Base-by-base conservation (phyloP, 495 filamentous ascomycete species). In the Aspergillus incahuasiensis region DNA sequence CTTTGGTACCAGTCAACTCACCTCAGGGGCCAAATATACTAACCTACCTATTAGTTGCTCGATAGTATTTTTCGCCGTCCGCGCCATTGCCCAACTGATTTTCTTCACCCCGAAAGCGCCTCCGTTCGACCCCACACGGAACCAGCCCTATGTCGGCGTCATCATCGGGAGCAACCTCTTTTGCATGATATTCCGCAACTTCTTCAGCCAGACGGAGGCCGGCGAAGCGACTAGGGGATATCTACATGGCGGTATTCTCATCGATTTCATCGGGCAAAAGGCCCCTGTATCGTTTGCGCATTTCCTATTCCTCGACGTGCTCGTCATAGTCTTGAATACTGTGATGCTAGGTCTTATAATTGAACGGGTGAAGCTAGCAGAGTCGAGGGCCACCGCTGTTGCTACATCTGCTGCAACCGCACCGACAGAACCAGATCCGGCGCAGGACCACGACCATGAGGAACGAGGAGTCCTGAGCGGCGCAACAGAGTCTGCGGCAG, bases 201-300 rank as follows among this genome's bases (percentile, higher is more conserved):
- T 87, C 48, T 75, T 81, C 46, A 70, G 79, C 12, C 74, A 80
- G 13, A 85, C 87, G 1, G 74, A 81, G 24, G 89, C 86, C 18
- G 82, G 85, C 52, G 90, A 95, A 70, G 80, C 84, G 32, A 85
- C 86, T 21, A 78, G 90, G 46, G 89, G 86, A 6, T 94, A 95
- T 65, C 76, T 94, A 1, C 89, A 95, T 65, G 91, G 91, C 19
- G 89, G 91, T 7, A 66, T 95, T 30, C 78, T 94, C 40, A 85
- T 95, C 56, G 88, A 96, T 68, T 92, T 96, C 64, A 85, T 96
- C 53, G 91, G 91, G 8, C 89, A 95, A 73, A 82, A 82, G 64
- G 85, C 84, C 24, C 89, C 91, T 6, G 81, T 84, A 0, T 82
- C 86, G 39, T 83, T 82, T 57, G 67, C 86, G 11, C 75, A 82